A percentile compares a stretch with the other conserved stretches of the same genome.
These are phyloP conservation scores for Chaetomium tenue DNA, from an alignment of 495 filamentous ascomycete species.

Conservation along the genomic window DNA sequence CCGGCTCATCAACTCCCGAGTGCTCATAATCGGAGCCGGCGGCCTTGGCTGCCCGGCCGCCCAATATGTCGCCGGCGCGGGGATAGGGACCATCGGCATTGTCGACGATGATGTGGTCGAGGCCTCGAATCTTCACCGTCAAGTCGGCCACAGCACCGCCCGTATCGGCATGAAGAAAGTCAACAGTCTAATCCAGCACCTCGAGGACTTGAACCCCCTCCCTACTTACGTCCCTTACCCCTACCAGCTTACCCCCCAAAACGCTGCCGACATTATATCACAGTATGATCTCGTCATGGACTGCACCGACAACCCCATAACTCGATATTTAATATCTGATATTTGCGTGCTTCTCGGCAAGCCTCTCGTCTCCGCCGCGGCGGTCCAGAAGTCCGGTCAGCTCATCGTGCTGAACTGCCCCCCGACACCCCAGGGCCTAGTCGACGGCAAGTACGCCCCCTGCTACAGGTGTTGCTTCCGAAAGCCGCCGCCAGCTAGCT, in stretches of 20 bases:
- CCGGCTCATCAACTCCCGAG: slow-evolving; percentile 62
- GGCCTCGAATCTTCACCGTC: slow-evolving; percentile 86
- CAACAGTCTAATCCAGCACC: slow-evolving; percentile 67
- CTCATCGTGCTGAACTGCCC: slow-evolving; percentile 78
- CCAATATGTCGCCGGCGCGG: slow-evolving; percentile 83
- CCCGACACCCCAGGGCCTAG: slow-evolving; percentile 44
- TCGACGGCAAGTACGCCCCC: slow-evolving; percentile 52
- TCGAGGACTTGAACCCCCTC: slow-evolving; percentile 66
- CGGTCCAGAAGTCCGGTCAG: slow-evolving; percentile 82
- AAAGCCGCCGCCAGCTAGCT: slow-evolving; percentile 75
- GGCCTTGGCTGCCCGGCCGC: slow-evolving; percentile 91
- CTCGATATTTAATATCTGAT: slow-evolving; percentile 91
- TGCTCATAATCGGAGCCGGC: slow-evolving; percentile 88
- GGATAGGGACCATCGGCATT: slow-evolving; percentile 78
- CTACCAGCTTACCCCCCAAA: slow-evolving; percentile 60
- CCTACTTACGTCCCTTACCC: slow-evolving; percentile 60
- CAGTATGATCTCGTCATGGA: slow-evolving; percentile 84
- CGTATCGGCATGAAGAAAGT: slow-evolving; percentile 80
- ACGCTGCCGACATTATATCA: slow-evolving; percentile 60
- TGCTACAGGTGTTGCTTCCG: slow-evolving; percentile 96
- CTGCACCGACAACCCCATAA: slow-evolving; percentile 88
- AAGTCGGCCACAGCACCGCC: slow-evolving; percentile 72
- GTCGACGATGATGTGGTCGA: slow-evolving; percentile 89
- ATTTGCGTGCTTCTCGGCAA: slow-evolving; percentile 75
- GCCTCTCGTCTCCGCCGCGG: slow-evolving; percentile 83